Conservation (phyloP, 192 early-diverging fungal species). For the Gorgonomyces haynaldii region DNA sequence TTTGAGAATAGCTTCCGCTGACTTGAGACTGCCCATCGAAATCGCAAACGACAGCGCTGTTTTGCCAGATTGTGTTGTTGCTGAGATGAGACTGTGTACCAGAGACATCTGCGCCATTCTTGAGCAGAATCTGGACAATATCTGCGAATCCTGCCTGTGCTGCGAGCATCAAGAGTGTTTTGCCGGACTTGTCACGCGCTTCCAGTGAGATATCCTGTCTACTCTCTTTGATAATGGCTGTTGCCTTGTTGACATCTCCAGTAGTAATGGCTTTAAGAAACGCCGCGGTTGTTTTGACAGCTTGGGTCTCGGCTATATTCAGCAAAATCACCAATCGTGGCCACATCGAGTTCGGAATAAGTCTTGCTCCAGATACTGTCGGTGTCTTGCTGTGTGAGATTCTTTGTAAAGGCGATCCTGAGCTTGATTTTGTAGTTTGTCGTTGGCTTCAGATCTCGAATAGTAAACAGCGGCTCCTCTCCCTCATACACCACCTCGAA, state of each 20-base stretch:
- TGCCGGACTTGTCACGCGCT: constrained; percentile 30
- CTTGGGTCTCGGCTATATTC: constrained; percentile 24
- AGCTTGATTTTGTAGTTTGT: constrained; percentile 32
- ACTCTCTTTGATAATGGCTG: constrained; percentile 15
- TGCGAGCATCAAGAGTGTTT: constrained; percentile 38
- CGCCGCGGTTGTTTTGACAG: constrained; percentile 16
- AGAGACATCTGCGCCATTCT: constrained; percentile 17
- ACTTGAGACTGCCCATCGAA: constrained; percentile 20
- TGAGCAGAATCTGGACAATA: constrained; percentile 20
- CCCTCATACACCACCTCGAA: constrained; percentile 31
- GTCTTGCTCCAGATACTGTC: constrained; percentile 19
- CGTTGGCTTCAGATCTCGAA: constrained; percentile 27
- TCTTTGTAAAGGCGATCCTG: constrained; percentile 12
- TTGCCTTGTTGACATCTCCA: constrained; percentile 19
- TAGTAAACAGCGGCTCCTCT: not conserved
- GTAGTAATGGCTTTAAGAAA: constrained; percentile 27
- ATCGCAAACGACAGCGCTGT: constrained; percentile 31
- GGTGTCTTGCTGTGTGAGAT: not conserved
- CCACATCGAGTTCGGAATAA: constrained; percentile 15
- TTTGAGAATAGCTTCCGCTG: constrained; percentile 19
- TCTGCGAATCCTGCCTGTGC: constrained; percentile 20
- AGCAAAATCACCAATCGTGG: constrained; percentile 21
- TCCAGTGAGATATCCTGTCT: constrained; percentile 27
- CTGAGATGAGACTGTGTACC: no score
- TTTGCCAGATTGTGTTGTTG: constrained; percentile 28